These are phyloP conservation scores for Raphanus sativus DNA, from an alignment of 345 rosid genomes.

Conservation along the genomic window DNA sequence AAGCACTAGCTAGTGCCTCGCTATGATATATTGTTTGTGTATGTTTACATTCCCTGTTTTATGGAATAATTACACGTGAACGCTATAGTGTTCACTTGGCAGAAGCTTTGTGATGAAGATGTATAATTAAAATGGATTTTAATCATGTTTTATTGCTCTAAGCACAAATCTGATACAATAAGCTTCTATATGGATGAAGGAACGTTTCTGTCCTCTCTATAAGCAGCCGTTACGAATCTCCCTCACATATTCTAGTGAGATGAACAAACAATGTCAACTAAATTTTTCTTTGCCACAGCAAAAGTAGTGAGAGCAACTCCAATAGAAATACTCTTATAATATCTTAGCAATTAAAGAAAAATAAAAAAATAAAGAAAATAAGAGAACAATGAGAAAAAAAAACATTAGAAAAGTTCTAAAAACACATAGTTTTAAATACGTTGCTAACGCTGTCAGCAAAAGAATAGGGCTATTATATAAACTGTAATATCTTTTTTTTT, in stretches of 20 bases:
- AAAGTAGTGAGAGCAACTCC: background rate
- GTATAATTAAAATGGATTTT: background rate
- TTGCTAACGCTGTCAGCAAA: too few species aligned
- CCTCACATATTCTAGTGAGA: slow-evolving; percentile 57
- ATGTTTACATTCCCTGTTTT: background rate
- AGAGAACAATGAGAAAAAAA: too few species aligned
- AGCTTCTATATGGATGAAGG: slow-evolving; percentile 23
- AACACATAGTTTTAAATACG: too few species aligned
- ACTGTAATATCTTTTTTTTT: too few species aligned
- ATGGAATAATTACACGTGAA: slow-evolving; percentile 3
- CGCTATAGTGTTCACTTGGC: slow-evolving; percentile 12
- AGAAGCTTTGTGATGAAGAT: slow-evolving; percentile 24
- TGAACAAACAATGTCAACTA: background rate
- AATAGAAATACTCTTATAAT: too few species aligned
- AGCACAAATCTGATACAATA: slow-evolving; percentile 13
- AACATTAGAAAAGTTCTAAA: too few species aligned
- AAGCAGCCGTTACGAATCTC: slow-evolving; percentile 58
- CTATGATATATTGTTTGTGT: slow-evolving; percentile 6
- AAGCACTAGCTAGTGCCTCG: slow-evolving; percentile 31
- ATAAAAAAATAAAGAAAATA: too few species aligned
- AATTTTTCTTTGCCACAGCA: background rate
- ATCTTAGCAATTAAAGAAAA: too few species aligned
- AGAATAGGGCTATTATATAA: too few species aligned
- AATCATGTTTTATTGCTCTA: slow-evolving; percentile 23
- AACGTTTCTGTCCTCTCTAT: background rate